Evolutionary conservation across 371 early-diverging fungal genomes (phyloP).

Genomic region (Nosema muscidifuracis): DNA sequence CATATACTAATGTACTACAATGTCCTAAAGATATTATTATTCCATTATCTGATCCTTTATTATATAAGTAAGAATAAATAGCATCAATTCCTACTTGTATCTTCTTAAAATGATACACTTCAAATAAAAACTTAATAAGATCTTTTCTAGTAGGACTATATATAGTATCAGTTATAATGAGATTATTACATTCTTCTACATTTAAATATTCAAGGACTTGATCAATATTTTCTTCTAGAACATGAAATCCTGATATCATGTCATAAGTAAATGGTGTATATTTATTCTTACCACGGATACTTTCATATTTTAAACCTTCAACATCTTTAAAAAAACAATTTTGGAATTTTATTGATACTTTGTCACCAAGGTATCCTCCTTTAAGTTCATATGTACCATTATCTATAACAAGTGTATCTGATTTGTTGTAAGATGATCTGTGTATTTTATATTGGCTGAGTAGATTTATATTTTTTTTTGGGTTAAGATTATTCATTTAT

Average conservation of each 20-base stretch:
- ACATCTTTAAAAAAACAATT: slow-evolving; percentile 57
- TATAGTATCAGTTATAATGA: slow-evolving; percentile 60
- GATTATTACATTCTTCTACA: slow-evolving; percentile 26
- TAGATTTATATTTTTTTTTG: not conserved
- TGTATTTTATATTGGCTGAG: not conserved
- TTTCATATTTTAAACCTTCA: slow-evolving; percentile 59
- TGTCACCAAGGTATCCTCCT: slow-evolving; percentile 48
- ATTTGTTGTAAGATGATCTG: slow-evolving; percentile 1
- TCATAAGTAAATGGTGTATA: slow-evolving; percentile 20
- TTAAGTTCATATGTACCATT: slow-evolving; percentile 60
- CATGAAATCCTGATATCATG: slow-evolving; percentile 58
- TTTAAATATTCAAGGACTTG: slow-evolving; percentile 52
- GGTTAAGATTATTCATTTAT: too few relatives aligned
- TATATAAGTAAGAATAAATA: slow-evolving; percentile 55
- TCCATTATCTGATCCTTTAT: slow-evolving; percentile 18
- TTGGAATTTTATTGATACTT: slow-evolving; percentile 32
- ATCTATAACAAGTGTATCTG: slow-evolving; percentile 57
- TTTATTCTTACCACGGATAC: not conserved
- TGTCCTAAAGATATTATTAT: slow-evolving; percentile 32
- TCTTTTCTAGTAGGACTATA: slow-evolving; percentile 49
- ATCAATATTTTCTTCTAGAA: slow-evolving; percentile 56
- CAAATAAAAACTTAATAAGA: slow-evolving; percentile 51
- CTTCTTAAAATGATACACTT: slow-evolving; percentile 49
- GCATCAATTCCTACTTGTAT: slow-evolving; percentile 60
- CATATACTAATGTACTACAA: slow-evolving; percentile 9